These are phyloP conservation scores for Chaetothyriales sp. DNA, from an alignment of 2,329 filamentous ascomycete genomes.

Conservation along the genomic window DNA sequence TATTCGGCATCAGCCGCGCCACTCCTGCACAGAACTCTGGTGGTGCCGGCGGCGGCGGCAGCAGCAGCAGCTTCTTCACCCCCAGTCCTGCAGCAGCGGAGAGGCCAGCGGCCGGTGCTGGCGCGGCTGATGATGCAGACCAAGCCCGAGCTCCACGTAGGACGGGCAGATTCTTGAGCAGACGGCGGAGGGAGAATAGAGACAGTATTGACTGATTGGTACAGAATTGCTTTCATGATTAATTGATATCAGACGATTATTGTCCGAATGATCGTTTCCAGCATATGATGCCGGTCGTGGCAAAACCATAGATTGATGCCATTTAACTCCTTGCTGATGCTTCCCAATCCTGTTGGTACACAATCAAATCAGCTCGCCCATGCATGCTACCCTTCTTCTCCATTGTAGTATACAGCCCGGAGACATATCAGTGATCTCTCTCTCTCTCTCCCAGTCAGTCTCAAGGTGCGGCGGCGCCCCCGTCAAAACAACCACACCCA, in stretches of 20 bases:
- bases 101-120: background rate
- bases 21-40: background rate
- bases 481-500: constrained; percentile 85
- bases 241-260: too few relatives aligned
- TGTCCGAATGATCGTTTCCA: too few relatives aligned
- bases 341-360: background rate
- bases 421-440: too few relatives aligned
- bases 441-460: too few relatives aligned
- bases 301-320: too few relatives aligned
- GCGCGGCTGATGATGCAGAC: background rate
- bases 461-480: too few relatives aligned
- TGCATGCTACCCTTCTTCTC: background rate
- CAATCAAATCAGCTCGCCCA: background rate
- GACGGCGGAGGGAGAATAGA: background rate
- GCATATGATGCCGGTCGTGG: too few relatives aligned
- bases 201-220: background rate
- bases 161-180: background rate
- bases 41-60: too few relatives aligned
- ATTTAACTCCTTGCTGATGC: background rate
- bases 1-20: constrained; percentile 4
- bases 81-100: background rate
- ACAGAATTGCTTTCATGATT: background rate
- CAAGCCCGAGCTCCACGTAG: background rate
- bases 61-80: background rate
- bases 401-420: background rate